Percentiles rank a stretch among this genome's conserved stretches.
phyloP scores from a whole-genome alignment of 768 basidiomycete species.

The Artomyces pyxidatus region DNA sequence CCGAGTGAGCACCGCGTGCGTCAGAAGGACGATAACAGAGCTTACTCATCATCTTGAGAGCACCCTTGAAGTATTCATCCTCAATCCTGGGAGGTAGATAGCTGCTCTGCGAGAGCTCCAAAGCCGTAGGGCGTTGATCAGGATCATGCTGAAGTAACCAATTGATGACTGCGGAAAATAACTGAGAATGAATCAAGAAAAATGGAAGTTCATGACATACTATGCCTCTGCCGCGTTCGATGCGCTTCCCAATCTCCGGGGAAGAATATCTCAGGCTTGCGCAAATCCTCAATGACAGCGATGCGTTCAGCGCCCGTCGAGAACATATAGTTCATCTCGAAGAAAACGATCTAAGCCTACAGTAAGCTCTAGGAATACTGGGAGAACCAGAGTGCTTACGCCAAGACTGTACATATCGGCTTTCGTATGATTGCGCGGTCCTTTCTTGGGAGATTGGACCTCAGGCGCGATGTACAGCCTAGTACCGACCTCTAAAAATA shows the following conservation, averaged over 20 bases:
- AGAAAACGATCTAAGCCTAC: conserved; percentile 74
- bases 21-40: neutral
- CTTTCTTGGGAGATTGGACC: conserved; percentile 51
- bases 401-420: conserved; percentile 95
- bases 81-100: conserved; percentile 71
- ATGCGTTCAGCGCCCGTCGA: conserved; percentile 78
- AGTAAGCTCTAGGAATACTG: neutral
- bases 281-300: conserved; percentile 69
- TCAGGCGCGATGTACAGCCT: conserved; percentile 91
- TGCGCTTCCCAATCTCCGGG: conserved; percentile 66
- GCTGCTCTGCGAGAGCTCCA: conserved; percentile 76
- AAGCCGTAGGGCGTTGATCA: conserved; percentile 64
- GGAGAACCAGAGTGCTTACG: conserved; percentile 34
- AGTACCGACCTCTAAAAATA: conserved; percentile 71
- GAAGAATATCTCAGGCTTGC: conserved; percentile 67
- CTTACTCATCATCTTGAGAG: conserved; percentile 68
- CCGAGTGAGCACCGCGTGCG: neutral
- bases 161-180: conserved; percentile 51
- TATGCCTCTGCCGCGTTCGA: conserved; percentile 57
- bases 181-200: neutral
- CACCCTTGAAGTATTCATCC: conserved; percentile 81
- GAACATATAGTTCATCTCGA: conserved; percentile 91
- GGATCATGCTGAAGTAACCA: conserved; percentile 81
- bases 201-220: conserved; percentile 44
- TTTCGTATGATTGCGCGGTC: conserved; percentile 74